A percentile compares a stretch with the other conserved stretches of the same genome.
phyloP scores from a whole-genome alignment of 169 alveolate genomes.

The Eimeria falciformis region DNA sequence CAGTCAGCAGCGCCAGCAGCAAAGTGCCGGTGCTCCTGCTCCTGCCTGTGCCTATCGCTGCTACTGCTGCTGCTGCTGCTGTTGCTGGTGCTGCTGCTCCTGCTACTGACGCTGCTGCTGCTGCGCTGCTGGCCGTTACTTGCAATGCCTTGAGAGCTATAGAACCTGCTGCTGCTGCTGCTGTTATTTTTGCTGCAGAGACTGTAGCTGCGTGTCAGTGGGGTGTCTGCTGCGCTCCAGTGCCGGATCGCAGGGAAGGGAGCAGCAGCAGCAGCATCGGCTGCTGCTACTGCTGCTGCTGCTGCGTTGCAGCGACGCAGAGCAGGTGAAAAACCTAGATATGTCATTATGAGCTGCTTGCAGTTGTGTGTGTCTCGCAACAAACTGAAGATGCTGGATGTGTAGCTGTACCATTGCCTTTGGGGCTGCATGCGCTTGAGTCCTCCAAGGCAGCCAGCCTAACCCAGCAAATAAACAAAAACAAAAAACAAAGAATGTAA shows the following conservation, averaged over 20 bases:
- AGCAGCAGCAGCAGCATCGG: no score
- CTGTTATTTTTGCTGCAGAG: conserved; percentile 10
- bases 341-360: not conserved
- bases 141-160: not conserved
- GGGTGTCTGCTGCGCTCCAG: not conserved
- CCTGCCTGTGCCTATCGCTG: not conserved
- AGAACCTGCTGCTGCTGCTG: not conserved
- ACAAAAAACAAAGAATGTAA: no score
- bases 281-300: not conserved
- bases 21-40: conserved; percentile 8
- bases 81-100: not conserved
- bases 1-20: conserved; percentile 33
- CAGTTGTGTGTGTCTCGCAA: not conserved
- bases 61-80: not conserved
- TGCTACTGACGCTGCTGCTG: not conserved
- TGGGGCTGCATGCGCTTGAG: not conserved
- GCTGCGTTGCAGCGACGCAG: not conserved
- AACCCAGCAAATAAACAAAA: no score
- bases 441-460: no score
- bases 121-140: conserved; percentile 41
- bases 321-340: not conserved
- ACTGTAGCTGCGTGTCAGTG: not conserved
- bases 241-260: no score
- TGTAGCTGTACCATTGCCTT: not conserved
- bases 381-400: not conserved